Evolutionary conservation across 139 green algal genomes (phyloP).

Genomic region (Pleodorina starrii): DNA sequence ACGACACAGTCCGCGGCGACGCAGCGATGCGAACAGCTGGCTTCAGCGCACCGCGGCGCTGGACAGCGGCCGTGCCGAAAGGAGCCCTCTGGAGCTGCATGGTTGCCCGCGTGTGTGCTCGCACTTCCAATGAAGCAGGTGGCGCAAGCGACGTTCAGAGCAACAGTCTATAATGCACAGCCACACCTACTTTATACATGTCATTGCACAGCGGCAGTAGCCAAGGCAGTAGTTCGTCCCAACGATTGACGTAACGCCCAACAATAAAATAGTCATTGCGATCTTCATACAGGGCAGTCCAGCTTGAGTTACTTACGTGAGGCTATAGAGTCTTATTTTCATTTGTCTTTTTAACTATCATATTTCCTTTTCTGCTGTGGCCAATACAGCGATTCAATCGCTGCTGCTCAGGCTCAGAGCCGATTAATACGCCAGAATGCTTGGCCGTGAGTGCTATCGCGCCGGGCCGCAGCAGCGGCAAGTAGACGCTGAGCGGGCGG

Average conservation of each 20-base stretch:
- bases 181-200: not conserved
- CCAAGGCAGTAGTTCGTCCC: not conserved
- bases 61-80: not conserved
- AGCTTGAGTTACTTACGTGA: too few relatives aligned
- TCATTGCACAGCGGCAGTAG: not conserved
- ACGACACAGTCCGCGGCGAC: not conserved
- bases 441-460: too few relatives aligned
- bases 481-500: too few relatives aligned
- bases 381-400: too few relatives aligned
- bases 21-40: not conserved
- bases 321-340: too few relatives aligned
- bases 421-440: too few relatives aligned
- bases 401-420: too few relatives aligned
- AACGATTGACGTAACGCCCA: not conserved
- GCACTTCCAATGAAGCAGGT: not conserved
- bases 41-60: not conserved
- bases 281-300: not conserved
- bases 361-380: too few relatives aligned
- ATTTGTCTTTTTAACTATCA: too few relatives aligned
- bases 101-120: not conserved
- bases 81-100: constrained; percentile 20
- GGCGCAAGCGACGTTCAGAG: too few relatives aligned
- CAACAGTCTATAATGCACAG: too few relatives aligned
- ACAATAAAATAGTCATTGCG: not conserved
- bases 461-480: too few relatives aligned